phyloP scores from a whole-genome alignment of 106 monocot species.

The Xerophyta viscosa region DNA sequence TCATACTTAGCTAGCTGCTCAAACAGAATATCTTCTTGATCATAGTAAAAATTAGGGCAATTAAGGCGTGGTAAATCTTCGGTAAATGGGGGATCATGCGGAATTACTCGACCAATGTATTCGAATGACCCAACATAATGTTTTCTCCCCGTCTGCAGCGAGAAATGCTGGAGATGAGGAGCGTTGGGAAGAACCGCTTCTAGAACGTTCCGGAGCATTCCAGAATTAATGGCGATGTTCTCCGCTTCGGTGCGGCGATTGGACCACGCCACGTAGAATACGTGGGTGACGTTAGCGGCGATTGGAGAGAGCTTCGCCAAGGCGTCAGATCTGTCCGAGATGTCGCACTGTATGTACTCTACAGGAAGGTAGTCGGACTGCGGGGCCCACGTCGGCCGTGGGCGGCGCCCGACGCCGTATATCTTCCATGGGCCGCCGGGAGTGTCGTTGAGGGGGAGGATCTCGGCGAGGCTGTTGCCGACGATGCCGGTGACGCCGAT shows the following conservation, averaged over 20 bases:
- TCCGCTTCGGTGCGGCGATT: conserved; percentile 38
- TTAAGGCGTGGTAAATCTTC: conserved; percentile 44
- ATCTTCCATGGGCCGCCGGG: conserved; percentile 84
- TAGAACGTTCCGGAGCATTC: conserved; percentile 76
- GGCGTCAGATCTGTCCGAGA: conserved; percentile 43
- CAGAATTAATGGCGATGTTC: conserved; percentile 40
- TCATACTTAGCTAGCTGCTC: conserved; percentile 25
- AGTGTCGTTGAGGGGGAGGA: conserved; percentile 87
- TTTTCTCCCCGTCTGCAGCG: conserved; percentile 71
- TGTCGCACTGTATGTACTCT: conserved; percentile 38
- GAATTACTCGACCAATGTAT: neutral
- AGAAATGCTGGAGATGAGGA: conserved; percentile 58
- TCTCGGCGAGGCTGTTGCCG: conserved; percentile 69
- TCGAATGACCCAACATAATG: conserved; percentile 69
- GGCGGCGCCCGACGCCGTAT: conserved; percentile 59
- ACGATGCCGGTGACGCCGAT: conserved; percentile 61
- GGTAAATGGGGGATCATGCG: conserved; percentile 35
- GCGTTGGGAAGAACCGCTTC: conserved; percentile 46
- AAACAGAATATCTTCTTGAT: conserved; percentile 46
- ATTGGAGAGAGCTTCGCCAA: conserved; percentile 60
- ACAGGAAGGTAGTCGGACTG: conserved; percentile 17
- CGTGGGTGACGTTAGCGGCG: conserved; percentile 60
- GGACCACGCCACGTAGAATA: conserved; percentile 68
- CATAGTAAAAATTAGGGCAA: conserved; percentile 45
- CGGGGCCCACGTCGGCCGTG: conserved; percentile 23